Evolutionary conservation across 345 rosid genomes (phyloP).

Genomic region (Gossypium longicalyx): DNA sequence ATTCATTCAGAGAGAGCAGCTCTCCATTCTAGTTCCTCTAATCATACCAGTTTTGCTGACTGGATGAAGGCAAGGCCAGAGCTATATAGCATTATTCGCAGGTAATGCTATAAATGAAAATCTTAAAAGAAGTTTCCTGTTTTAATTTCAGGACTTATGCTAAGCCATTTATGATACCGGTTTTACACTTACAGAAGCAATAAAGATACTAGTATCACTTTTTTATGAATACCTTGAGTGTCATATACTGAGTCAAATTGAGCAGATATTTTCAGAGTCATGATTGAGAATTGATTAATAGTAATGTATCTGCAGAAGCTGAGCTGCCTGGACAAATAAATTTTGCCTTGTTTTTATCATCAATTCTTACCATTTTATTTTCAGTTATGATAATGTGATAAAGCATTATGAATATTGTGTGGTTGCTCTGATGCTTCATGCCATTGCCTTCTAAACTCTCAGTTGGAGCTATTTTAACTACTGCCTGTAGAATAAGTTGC

Average conservation of each 20-base stretch:
- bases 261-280: background rate
- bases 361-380: background rate
- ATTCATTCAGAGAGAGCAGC: conserved; percentile 88
- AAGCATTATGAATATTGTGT: background rate
- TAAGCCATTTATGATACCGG: background rate
- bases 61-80: conserved; percentile 99
- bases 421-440: background rate
- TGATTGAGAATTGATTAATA: background rate
- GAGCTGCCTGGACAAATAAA: background rate
- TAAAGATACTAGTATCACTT: background rate
- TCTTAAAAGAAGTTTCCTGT: background rate
- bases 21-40: conserved; percentile 65
- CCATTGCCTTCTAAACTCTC: background rate
- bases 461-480: background rate
- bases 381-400: background rate
- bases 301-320: background rate
- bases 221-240: background rate
- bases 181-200: background rate
- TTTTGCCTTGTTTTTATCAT: background rate
- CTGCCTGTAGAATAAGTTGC: background rate
- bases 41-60: conserved; percentile 82
- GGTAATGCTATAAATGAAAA: conserved; percentile 42
- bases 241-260: conserved; percentile 6
- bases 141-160: conserved; percentile 1
- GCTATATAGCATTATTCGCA: conserved; percentile 88